Evolutionary conservation across 768 basidiomycete genomes (phyloP), one percentile per base, ranked within the genome.

Genomic region (Lentinus brumalis): DNA sequence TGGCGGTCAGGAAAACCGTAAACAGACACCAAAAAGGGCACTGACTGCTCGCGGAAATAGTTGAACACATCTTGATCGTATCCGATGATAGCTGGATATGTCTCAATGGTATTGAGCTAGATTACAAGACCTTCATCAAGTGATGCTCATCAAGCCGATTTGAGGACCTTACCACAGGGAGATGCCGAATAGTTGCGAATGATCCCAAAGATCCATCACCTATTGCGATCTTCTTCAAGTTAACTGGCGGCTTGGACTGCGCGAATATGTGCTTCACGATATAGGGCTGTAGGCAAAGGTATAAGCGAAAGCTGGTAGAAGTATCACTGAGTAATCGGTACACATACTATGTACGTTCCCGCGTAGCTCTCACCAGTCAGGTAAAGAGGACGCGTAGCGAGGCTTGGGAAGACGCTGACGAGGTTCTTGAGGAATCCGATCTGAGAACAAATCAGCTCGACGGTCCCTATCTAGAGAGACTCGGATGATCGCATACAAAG

Each of bases 321-420:
- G 21, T 26, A 26, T 26, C 21, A 26, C 21, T 26, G 21, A 21
- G 83, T 15, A 6, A 44, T n/a, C 11, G 32, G 9, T 0, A 40
- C 12, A 39, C 84, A 66, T 56, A 85, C 84, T 52, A 90, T 88
- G 66, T 86, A 89, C 59, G 79, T 80, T 38, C 89, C 89, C 14
- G 89, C 84, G 70, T 90, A 90, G 67, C 86, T 88, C 72, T 91
- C 89, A 4, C 89, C 89, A 0, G 82, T 83, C 32, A 91, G 70
- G 71, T 86, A 75, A 29, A 91, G 78, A 15, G 89, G 89, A 30
- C 89, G 83, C 1, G 75, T 81, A 4, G 83, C 82, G 47, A 91
- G 78, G 66, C 78, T 77, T 6, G 89, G 89, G 71, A 91, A 91
- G 9, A 90, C 83, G 62, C 84, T 86, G 67, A 89, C 85, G 3